Evolutionary conservation across 2,329 filamentous ascomycete genomes (phyloP), one percentile per base, ranked within the genome.

Genomic region (Epichloe brachyelytri): DNA sequence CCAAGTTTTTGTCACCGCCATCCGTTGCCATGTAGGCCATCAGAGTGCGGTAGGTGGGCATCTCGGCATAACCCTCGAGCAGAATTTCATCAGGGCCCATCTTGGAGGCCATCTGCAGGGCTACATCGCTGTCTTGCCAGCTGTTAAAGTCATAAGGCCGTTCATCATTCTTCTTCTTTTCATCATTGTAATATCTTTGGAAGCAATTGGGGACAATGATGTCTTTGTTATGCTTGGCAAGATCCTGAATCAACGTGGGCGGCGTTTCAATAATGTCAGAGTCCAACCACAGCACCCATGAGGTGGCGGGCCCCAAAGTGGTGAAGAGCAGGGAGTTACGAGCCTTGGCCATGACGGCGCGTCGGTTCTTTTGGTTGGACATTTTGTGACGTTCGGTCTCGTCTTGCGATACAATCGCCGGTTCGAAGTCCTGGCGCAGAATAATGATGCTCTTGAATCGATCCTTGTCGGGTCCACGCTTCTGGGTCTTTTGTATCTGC

Each of bases 241-340:
- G 79, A 63, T 98, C 93, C 65, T 98, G 88, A 58, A 98, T 95
- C 48, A 98, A 73, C 3, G 81, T 78, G 0, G 81, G 73, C 0
- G 91, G 93, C 4, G 88, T 88, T 71, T 98, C 93, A 58, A 98
- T 65, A 56, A 98, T 85, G 66, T 98, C 93, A 38, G 83, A 79
- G 64, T 98, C 93, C 33, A 98, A 76, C 93, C 93, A 98, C 22
- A 98, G 76, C 36, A 98, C 90, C 93, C 93, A 98, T 0, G 88
- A 93, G 0, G 89, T 96, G 12, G 82, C 78, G 0, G 90, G 90
- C 2, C 91, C 90, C 10, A 98, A 74, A 0, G 91, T 97, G 8
- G 93, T 96, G 71, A 97, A 98, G 30, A 98, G 78, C 8, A 98
- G 77, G 50, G 87, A 94, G 66, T 98, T 98, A 57, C 93, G 83